A percentile compares a stretch with the other conserved stretches of the same genome.
These are phyloP conservation scores for Violaceomyces palustris DNA, from an alignment of 1,284 basidiomycete species.

Conservation along the genomic window DNA sequence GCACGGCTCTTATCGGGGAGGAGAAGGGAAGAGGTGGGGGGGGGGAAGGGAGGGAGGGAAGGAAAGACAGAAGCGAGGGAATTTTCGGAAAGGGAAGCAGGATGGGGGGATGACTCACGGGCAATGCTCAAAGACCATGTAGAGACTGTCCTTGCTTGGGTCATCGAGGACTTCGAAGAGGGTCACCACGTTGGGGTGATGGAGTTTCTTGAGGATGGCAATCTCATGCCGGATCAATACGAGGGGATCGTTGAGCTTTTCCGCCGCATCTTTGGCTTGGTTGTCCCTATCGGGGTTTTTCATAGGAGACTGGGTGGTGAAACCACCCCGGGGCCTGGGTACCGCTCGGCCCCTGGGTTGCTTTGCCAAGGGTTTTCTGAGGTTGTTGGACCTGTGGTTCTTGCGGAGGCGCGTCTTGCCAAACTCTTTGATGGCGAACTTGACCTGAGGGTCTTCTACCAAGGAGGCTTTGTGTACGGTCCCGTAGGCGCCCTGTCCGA, in stretches of 20 bases:
- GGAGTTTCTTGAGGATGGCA: conserved; percentile 46
- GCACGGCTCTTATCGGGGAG: too few species aligned
- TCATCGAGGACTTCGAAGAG: conserved; percentile 61
- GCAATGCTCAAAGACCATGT: conserved; percentile 54
- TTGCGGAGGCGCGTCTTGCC: conserved; percentile 46
- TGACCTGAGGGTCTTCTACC: conserved; percentile 19
- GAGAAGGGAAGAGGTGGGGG: too few species aligned
- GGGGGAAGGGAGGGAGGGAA: conserved; percentile 10
- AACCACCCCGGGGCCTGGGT: neutral
- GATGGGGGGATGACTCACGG: too few species aligned
- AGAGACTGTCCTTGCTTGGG: conserved; percentile 57
- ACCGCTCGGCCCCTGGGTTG: neutral
- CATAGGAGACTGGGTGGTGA: neutral
- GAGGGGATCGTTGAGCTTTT: conserved; percentile 35
- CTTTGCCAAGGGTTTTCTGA: conserved; percentile 22
- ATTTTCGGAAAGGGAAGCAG: neutral
- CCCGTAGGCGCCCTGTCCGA: conserved; percentile 47
- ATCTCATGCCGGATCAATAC: conserved; percentile 46
- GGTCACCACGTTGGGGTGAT: conserved; percentile 55
- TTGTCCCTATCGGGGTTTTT: neutral
- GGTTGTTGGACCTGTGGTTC: conserved; percentile 19
- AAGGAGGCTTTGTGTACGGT: conserved; percentile 39
- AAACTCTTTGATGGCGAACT: conserved; percentile 47
- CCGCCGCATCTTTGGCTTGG: neutral
- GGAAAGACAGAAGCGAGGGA: too few species aligned